Evolutionary conservation across 2,329 filamentous ascomycete genomes (phyloP).

Genomic region (Nothopassalora personata): DNA sequence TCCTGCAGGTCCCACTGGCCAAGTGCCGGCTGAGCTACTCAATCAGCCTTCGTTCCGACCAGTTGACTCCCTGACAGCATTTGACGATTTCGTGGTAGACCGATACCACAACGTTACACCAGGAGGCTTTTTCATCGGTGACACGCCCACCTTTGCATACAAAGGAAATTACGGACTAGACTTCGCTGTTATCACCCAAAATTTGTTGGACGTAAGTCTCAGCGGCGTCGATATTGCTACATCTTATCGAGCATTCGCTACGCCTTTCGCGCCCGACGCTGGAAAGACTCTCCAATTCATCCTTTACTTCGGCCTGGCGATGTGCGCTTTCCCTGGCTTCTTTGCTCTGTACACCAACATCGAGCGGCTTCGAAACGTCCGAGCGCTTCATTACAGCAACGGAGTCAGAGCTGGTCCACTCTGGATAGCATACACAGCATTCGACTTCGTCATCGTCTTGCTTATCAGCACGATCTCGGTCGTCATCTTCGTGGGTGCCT

Average conservation of each 20-base stretch:
- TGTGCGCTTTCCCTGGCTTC: constrained; percentile 76
- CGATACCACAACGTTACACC: constrained; percentile 66
- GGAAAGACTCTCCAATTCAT: constrained; percentile 74
- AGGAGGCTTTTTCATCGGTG: constrained; percentile 72
- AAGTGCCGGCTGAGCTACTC: constrained; percentile 31
- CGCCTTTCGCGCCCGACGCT: constrained; percentile 62
- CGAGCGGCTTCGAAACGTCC: constrained; percentile 71
- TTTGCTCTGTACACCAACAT: constrained; percentile 85
- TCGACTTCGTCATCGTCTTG: constrained; percentile 74
- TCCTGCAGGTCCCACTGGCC: constrained; percentile 37
- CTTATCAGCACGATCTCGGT: constrained; percentile 60
- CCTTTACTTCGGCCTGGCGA: constrained; percentile 73
- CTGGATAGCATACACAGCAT: constrained; percentile 76
- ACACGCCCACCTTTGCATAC: constrained; percentile 64
- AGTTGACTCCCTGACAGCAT: constrained; percentile 62
- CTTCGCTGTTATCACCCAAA: constrained; percentile 69
- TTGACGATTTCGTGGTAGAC: constrained; percentile 59
- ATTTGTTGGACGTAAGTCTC: constrained; percentile 79
- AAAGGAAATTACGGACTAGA: constrained; percentile 60
- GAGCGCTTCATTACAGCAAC: constrained; percentile 85
- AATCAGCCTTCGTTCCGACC: constrained; percentile 37
- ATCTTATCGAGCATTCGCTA: constrained; percentile 69
- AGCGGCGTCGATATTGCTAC: constrained; percentile 65
- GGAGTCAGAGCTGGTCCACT: constrained; percentile 76
- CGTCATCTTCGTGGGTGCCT: constrained; percentile 61